phyloP scores from a whole-genome alignment of 345 rosid genomes.

The Euphorbia pulcherrima region DNA sequence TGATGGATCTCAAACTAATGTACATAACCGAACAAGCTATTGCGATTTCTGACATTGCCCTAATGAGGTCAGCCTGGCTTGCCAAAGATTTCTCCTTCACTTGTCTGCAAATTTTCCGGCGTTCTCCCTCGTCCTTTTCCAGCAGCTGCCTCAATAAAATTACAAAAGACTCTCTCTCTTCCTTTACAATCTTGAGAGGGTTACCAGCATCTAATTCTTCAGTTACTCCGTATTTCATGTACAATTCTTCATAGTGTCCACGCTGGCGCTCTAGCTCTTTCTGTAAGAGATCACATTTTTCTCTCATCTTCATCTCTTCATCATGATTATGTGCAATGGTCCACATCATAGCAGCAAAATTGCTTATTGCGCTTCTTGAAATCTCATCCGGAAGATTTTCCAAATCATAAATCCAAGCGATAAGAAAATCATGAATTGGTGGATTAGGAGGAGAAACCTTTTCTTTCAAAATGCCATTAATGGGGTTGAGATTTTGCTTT shows the following conservation, averaged over 20 bases:
- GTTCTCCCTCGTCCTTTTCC: constrained; percentile 65
- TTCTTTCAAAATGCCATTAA: too few relatives aligned
- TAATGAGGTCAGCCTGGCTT: constrained; percentile 71
- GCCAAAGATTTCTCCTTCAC: too few relatives aligned
- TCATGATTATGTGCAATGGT: constrained; percentile 59
- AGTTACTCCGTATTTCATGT: too few relatives aligned
- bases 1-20: constrained; percentile 23
- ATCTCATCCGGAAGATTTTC: too few relatives aligned
- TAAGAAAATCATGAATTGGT: too few relatives aligned
- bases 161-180: constrained; percentile 47
- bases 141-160: constrained; percentile 45
- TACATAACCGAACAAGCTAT: constrained; percentile 51
- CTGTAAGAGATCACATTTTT: constrained; percentile 50
- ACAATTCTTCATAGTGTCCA: too few relatives aligned
- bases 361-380: constrained; percentile 56
- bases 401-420: too few relatives aligned
- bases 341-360: constrained; percentile 59
- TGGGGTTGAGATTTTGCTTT: too few relatives aligned
- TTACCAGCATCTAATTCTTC: too few relatives aligned
- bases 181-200: constrained; percentile 52
- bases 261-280: constrained; percentile 56
- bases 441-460: too few relatives aligned
- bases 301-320: constrained; percentile 56
- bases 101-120: constrained; percentile 37
- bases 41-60: constrained; percentile 49